Conservation (phyloP, 495 filamentous ascomycete species). For the Penicillium subrubescens region DNA sequence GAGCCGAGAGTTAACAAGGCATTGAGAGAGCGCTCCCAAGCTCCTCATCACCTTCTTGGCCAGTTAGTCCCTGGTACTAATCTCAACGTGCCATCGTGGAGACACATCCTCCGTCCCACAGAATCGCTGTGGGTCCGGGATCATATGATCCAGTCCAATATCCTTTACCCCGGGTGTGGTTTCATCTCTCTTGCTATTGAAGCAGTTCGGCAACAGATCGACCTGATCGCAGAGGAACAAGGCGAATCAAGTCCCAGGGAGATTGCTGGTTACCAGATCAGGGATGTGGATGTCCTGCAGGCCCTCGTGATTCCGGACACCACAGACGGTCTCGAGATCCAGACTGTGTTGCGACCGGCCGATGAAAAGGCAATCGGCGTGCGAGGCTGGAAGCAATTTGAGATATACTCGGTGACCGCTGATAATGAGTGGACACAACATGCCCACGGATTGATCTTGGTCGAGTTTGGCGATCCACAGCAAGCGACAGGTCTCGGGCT, state of each 20-base stretch:
- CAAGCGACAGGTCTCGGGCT: background rate
- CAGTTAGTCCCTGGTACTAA: slow-evolving; percentile 3
- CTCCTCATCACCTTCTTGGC: slow-evolving; percentile 20
- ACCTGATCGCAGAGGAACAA: background rate
- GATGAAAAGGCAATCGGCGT: background rate
- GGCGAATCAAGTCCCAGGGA: background rate
- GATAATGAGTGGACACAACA: background rate
- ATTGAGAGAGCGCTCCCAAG: slow-evolving; percentile 17
- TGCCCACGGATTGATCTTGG: background rate
- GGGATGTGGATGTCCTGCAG: background rate
- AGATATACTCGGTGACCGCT: background rate
- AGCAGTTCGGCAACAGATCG: slow-evolving; percentile 18
- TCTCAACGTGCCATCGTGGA: slow-evolving; percentile 14
- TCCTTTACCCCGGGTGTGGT: slow-evolving; percentile 23
- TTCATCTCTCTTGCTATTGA: slow-evolving; percentile 34
- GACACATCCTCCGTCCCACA: slow-evolving; percentile 12
- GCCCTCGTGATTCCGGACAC: background rate
- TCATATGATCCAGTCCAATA: slow-evolving; percentile 20
- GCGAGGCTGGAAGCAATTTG: background rate
- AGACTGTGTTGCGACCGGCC: background rate
- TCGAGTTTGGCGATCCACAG: background rate
- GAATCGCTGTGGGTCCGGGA: slow-evolving; percentile 27
- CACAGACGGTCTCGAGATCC: background rate
- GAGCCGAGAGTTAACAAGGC: slow-evolving; percentile 24
- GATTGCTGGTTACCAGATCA: background rate